phyloP scores from a whole-genome alignment of 768 basidiomycete genomes.

The Exsudoporus frostii region DNA sequence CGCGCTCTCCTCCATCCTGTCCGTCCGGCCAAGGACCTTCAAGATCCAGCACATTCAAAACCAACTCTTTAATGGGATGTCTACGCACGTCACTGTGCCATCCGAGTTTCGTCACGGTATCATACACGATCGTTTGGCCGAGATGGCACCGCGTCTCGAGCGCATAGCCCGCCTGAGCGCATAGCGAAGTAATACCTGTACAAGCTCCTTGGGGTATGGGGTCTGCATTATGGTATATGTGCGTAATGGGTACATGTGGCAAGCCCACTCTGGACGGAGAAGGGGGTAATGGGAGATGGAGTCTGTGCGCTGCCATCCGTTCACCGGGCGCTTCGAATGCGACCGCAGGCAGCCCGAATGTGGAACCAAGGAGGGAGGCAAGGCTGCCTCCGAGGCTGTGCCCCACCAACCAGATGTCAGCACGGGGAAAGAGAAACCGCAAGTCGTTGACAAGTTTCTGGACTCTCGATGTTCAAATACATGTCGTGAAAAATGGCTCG shows the following conservation, averaged over 20 bases:
- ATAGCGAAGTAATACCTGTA: constrained; percentile 48
- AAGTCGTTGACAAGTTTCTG: constrained; percentile 59
- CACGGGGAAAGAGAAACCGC: constrained; percentile 51
- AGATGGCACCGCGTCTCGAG: constrained; percentile 61
- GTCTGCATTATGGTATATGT: constrained; percentile 69
- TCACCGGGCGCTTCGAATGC: constrained; percentile 68
- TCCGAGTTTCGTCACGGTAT: constrained; percentile 58
- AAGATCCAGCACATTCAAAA: constrained; percentile 51
- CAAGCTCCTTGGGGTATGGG: constrained; percentile 63
- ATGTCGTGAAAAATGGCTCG: background rate
- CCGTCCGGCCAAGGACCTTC: constrained; percentile 40
- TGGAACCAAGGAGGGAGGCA: constrained; percentile 59
- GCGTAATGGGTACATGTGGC: constrained; percentile 33
- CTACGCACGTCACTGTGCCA: constrained; percentile 58
- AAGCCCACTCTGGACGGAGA: background rate
- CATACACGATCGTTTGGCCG: constrained; percentile 62
- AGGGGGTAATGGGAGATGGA: constrained; percentile 59
- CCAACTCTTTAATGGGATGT: constrained; percentile 54
- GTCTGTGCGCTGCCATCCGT: constrained; percentile 54
- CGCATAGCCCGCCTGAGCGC: constrained; percentile 65
- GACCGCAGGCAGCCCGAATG: constrained; percentile 63
- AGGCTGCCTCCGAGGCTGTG: constrained; percentile 64
- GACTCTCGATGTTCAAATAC: constrained; percentile 6
- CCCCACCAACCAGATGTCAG: constrained; percentile 61
- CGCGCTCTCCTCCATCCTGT: constrained; percentile 35